Conservation (phyloP, 139 green algal genomes). For the Eudorina sp. region DNA sequence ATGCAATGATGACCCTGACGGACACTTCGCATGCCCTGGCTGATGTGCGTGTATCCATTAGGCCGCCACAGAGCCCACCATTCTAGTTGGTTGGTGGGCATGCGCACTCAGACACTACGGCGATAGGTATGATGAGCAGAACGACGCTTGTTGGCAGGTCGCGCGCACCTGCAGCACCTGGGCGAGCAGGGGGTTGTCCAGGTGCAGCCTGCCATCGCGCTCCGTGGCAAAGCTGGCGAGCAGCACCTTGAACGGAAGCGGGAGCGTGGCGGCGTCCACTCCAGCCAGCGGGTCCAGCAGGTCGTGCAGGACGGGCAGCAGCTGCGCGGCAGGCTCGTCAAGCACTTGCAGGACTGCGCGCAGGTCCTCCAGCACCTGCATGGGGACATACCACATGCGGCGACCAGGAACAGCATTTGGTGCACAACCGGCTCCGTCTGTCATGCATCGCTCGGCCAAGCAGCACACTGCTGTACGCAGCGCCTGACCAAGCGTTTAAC, state of each 20-base stretch:
- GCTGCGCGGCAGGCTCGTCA: background rate
- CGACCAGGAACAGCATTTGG: background rate
- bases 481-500: background rate
- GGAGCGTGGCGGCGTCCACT: background rate
- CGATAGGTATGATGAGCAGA: background rate
- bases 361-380: constrained; percentile 35
- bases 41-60: too few relatives aligned
- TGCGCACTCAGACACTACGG: background rate
- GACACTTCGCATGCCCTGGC: too few relatives aligned
- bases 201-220: constrained; percentile 21
- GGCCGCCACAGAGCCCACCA: too few relatives aligned
- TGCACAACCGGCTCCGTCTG: constrained; percentile 1
- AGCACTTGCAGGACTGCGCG: constrained; percentile 30
- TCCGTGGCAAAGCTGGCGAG: constrained; percentile 1
- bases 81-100: too few relatives aligned
- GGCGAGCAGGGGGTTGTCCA: too few relatives aligned
- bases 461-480: constrained; percentile 1
- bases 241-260: constrained; percentile 6
- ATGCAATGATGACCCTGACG: too few relatives aligned
- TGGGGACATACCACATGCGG: constrained; percentile 10
- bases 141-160: background rate
- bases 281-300: constrained; percentile 24
- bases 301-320: constrained; percentile 3
- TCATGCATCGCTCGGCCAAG: background rate
- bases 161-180: constrained; percentile 19